phyloP scores from a whole-genome alignment of 306 rosid species.

The Pueraria montana region DNA sequence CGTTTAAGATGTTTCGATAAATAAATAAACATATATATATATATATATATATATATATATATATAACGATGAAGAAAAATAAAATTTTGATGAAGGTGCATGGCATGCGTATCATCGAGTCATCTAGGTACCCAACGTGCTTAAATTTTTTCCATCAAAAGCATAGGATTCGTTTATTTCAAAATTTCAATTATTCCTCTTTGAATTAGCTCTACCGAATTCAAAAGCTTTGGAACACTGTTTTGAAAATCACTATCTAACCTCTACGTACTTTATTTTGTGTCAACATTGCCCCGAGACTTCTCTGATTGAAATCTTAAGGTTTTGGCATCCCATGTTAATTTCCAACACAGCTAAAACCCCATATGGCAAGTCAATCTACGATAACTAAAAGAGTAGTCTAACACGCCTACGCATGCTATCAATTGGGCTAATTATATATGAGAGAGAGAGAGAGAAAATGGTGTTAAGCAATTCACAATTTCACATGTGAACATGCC shows the following conservation, averaged over 20 bases:
- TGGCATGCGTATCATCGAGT: neutral
- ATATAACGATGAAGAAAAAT: neutral
- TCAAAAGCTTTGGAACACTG: constrained; percentile 28
- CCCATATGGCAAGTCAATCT: neutral
- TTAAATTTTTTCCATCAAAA: neutral
- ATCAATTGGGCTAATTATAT: neutral
- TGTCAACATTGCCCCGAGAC: neutral
- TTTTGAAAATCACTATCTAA: constrained; percentile 33
- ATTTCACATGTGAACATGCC: neutral
- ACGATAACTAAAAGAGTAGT: constrained; percentile 8
- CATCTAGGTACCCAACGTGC: constrained; percentile 10
- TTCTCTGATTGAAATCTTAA: neutral
- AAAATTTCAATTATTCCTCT: constrained; percentile 30
- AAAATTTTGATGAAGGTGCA: neutral
- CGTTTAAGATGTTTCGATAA: neutral
- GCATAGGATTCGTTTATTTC: neutral
- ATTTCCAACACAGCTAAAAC: neutral
- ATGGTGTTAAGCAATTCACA: constrained; percentile 3
- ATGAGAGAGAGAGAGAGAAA: neutral
- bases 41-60: neutral
- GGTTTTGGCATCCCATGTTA: neutral
- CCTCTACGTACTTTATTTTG: neutral
- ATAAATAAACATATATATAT: neutral
- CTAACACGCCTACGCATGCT: constrained; percentile 34
- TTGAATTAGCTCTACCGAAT: constrained; percentile 43